These are phyloP conservation scores for Cryoendolithus antarcticus DNA, from an alignment of 2,329 filamentous ascomycete species.

Conservation along the genomic window DNA sequence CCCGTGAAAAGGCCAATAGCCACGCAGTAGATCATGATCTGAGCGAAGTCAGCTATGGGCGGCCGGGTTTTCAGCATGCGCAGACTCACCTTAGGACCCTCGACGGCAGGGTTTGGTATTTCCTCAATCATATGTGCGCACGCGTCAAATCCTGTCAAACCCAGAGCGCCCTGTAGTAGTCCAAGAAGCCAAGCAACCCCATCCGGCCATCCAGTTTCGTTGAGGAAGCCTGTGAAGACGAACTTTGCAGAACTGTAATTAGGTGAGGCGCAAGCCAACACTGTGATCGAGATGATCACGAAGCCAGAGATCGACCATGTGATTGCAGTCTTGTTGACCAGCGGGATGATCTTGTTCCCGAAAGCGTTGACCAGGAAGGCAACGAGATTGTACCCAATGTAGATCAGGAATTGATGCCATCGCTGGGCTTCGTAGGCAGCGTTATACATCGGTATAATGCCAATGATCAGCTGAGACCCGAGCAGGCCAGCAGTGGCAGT, in stretches of 20 bases:
- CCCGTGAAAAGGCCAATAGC: conserved; percentile 24
- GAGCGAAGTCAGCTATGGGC: no score
- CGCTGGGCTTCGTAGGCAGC: conserved; percentile 43
- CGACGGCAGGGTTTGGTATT: conserved; percentile 23
- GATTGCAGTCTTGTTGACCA: conserved; percentile 57
- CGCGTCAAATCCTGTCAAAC: conserved; percentile 38
- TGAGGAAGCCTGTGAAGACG: conserved; percentile 57
- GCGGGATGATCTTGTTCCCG: conserved; percentile 47
- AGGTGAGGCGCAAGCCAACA: conserved; percentile 53
- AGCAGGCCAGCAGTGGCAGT: conserved; percentile 57
- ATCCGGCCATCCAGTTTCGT: conserved; percentile 32
- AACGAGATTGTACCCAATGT: conserved; percentile 49
- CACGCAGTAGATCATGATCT: conserved; percentile 21
- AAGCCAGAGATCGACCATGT: conserved; percentile 61
- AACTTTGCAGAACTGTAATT: conserved; percentile 52
- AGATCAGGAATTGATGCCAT: conserved; percentile 66
- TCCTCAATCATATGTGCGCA: conserved; percentile 38
- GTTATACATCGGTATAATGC: conserved; percentile 51
- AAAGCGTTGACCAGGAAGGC: conserved; percentile 56
- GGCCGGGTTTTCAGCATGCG: conserved; percentile 13
- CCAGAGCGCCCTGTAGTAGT: conserved; percentile 25
- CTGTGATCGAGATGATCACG: conserved; percentile 55
- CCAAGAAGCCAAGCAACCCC: conserved; percentile 32
- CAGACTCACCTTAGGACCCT: conserved; percentile 17
- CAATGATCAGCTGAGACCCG: conserved; percentile 53